Evolutionary conservation across 495 filamentous ascomycete species (phyloP), one percentile per base, ranked within the genome.

Genomic region (Clohesyomyces aquaticus): DNA sequence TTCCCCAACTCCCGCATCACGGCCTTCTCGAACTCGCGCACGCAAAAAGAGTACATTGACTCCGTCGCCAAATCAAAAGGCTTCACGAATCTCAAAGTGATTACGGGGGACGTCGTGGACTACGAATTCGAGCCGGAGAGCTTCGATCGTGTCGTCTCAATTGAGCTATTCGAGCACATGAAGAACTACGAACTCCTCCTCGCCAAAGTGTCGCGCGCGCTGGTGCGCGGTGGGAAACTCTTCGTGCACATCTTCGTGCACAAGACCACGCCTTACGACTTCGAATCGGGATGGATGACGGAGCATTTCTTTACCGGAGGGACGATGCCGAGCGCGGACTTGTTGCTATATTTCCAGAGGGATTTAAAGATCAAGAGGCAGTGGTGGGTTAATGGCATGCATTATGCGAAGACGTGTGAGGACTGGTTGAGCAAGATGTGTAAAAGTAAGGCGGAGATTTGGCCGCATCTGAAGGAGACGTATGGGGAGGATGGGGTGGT

Each of bases 131-230:
- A 79, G 53, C 68, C 71, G 21, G 72, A 75, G 43, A 70, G 62
- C 29, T 88, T 81, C 63, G 86, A 88, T 65, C 79, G 86, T 3
- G 81, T 87, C 1, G 69, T 87, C 25, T 83, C 81, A 2, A 84
- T 88, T 60, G 85, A 88, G 75, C 77, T 89, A 22, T 87, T 89
- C 68, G 86, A 89, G 69, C 86, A 89, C 71, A 88, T 89, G 85
- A 89, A 89, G 70, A 89, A 88, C 65, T 88, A 88, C 75, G 79
- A 85, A 59, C 73, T 82, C 9, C 79, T 89, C 32, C 80, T 88
- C 78, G 80, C 78, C 12, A 88, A 88, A 68, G 68, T 87, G 45
- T 55, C 78, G 10, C 74, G 79, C 29, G 77, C 83, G 10, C 71
- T 88, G 56, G 83, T 80, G 66, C 79, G 82, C 3, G 77, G 75